Conservation (phyloP, 306 rosid genomes). For the Quercus rubra region DNA sequence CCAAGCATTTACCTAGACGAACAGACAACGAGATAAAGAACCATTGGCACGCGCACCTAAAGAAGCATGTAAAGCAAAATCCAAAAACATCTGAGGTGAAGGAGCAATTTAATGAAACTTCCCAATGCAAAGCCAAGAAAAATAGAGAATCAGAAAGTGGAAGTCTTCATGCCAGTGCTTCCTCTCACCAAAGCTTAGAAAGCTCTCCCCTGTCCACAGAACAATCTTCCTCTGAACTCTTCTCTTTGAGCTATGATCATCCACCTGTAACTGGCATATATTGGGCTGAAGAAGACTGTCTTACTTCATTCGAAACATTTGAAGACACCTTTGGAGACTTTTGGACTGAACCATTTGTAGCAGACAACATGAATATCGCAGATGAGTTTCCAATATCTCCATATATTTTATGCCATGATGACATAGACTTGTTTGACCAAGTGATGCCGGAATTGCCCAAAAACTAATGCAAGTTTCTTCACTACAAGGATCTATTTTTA, state of each 20-base stretch:
- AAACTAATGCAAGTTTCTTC: too few relatives aligned
- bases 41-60: slow-evolving; percentile 57
- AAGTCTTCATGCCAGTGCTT: neutral
- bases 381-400: neutral
- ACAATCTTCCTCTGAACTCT: slow-evolving; percentile 5
- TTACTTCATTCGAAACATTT: slow-evolving; percentile 16
- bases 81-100: too few relatives aligned
- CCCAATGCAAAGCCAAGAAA: neutral
- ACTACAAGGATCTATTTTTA: too few relatives aligned
- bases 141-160: slow-evolving; percentile 12
- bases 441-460: neutral
- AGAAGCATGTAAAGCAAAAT: slow-evolving; percentile 19
- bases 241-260: slow-evolving; percentile 17
- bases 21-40: slow-evolving; percentile 69
- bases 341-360: slow-evolving; percentile 57
- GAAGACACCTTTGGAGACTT: slow-evolving; percentile 31
- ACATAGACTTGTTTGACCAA: neutral
- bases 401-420: neutral
- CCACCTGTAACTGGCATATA: neutral
- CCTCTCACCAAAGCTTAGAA: slow-evolving; percentile 24
- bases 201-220: slow-evolving; percentile 27
- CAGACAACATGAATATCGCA: slow-evolving; percentile 19
- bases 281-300: slow-evolving; percentile 1
- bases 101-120: neutral
- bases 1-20: slow-evolving; percentile 52